Base-by-base conservation (phyloP, 306 rosid genomes). In the Glycyrrhiza uralensis region DNA sequence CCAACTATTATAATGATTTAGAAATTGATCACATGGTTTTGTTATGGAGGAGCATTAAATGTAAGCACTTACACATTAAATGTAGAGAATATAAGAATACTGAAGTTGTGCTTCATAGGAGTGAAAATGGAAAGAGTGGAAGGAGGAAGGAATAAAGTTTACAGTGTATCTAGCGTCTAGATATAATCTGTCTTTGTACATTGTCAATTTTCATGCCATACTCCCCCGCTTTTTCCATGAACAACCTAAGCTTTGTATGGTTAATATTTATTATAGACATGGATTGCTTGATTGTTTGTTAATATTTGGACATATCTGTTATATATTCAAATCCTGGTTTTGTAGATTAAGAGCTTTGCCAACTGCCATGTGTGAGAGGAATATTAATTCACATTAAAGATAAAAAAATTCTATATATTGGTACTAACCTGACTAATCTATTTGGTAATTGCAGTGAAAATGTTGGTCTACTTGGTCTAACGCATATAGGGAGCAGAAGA, bases 401-500 rank as follows among this genome's bases (percentile, higher is more conserved):
- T 33, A n/a, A 33, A 60, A 60, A 52, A 60, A 39, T 35, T 68
- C 45, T 56, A 3, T 24, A 32, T 32, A 30, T 14, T 41, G 24
- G 3, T 30, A 45, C 51, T 32, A 55, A 5, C 17, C 15, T 51
- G 35, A 72, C 49, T 69, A 61, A 70, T 70, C 44, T 20, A 15
- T 29, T 59, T 73, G 49, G 6, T 76, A 4, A 72, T 30, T 78
- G 82, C 87, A 95, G 99, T n/a, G 99, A 95, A 80, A 95, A 95
- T 76, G 92, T 92, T 28, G 99, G 99, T 17, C 86, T 91, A 29
- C 96, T 95, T 74, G 99, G 99, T 58, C 72, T 95, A 71, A 95
- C 99, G 0, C 89, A 72, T 72, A 92, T 95, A 42, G 99, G 99
- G 52, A 95, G 99, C 89, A 80, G 99, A 81, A 87, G 99, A 76